phyloP scores from a whole-genome alignment of 2,329 filamentous ascomycete species.

The Nannizzia gypsea region DNA sequence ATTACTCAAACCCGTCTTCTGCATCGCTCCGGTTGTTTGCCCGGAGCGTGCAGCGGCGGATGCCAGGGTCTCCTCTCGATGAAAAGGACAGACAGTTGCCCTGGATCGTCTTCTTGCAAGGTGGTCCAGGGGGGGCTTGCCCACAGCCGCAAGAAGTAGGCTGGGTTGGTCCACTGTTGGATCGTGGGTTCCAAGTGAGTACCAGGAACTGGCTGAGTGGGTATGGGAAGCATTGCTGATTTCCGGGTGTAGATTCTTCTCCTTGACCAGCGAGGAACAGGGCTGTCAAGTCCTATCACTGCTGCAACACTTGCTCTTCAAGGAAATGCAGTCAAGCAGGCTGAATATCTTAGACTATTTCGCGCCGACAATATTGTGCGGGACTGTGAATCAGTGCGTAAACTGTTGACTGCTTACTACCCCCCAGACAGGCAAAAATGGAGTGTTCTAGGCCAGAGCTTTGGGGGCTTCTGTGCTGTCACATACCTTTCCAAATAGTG shows the following conservation, averaged over 20 bases:
- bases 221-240: neutral
- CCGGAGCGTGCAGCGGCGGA: conserved; percentile 56
- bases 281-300: conserved; percentile 68
- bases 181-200: conserved; percentile 65
- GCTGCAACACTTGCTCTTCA: conserved; percentile 56
- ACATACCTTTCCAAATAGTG: conserved; percentile 70
- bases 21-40: conserved; percentile 64
- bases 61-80: conserved; percentile 44
- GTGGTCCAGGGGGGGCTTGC: conserved; percentile 73
- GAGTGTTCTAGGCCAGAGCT: conserved; percentile 82
- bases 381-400: conserved; percentile 76
- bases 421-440: conserved; percentile 62
- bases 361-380: conserved; percentile 81
- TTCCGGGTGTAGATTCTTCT: conserved; percentile 45
- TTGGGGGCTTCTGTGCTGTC: conserved; percentile 74
- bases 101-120: conserved; percentile 64
- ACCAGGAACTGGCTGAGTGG: neutral
- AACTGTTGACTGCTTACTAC: conserved; percentile 58
- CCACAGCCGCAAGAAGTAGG: conserved; percentile 60
- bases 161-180: conserved; percentile 58
- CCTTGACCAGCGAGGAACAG: conserved; percentile 85
- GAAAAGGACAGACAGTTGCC: conserved; percentile 42
- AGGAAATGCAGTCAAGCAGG: conserved; percentile 56
- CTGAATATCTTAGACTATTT: conserved; percentile 70
- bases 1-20: conserved; percentile 53